Conservation (phyloP, 176 grass and related monocot genomes). For the Eleusine coracana region DNA sequence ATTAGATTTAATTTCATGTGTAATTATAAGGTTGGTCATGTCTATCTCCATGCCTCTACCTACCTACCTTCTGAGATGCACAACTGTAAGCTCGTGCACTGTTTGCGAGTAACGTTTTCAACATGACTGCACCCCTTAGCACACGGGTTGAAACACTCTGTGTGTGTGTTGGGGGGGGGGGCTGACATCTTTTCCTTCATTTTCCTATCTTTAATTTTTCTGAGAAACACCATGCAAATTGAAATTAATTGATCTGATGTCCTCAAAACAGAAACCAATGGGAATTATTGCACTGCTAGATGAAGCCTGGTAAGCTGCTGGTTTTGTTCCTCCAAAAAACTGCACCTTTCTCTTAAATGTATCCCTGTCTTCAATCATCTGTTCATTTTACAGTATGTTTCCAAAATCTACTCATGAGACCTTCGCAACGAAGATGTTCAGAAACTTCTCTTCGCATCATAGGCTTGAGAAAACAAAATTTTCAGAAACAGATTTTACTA, state of each 20-base stretch:
- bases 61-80: conserved; percentile 3
- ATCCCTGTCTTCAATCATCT: conserved; percentile 14
- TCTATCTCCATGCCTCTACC: not conserved
- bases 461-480: conserved; percentile 97
- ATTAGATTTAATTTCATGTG: conserved; percentile 16
- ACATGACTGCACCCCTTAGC: not conserved
- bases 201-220: conserved; percentile 24
- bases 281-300: conserved; percentile 96
- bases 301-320: conserved; percentile 89
- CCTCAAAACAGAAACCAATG: conserved; percentile 83
- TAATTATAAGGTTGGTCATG: not conserved
- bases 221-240: not conserved
- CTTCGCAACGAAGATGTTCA: conserved; percentile 93
- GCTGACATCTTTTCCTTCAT: not conserved
- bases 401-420: conserved; percentile 94
- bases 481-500: conserved; percentile 95
- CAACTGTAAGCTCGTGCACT: conserved; percentile 1
- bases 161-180: not conserved
- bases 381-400: conserved; percentile 75
- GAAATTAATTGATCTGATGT: conserved; percentile 35
- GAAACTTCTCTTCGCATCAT: conserved; percentile 72
- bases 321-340: conserved; percentile 28
- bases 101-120: not conserved
- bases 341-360: conserved; percentile 20
- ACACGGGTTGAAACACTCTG: not conserved